A percentile compares a stretch with the other conserved stretches of the same genome.
phyloP scores from a whole-genome alignment of 192 early-diverging fungal species.

The Mortierella antarctica region DNA sequence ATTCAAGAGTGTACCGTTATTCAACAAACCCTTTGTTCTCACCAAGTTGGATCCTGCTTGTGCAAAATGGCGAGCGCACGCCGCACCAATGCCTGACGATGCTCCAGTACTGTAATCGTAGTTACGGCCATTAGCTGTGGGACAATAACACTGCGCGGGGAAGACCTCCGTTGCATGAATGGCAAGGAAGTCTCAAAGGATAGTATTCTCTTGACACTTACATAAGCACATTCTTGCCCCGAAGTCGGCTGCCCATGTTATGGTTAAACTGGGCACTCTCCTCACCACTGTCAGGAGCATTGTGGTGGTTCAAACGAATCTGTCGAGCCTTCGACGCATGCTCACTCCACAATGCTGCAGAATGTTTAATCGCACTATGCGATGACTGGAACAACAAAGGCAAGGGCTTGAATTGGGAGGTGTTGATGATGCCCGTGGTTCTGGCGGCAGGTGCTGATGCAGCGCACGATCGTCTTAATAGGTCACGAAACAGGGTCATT shows the following conservation, averaged over 20 bases:
- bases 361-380: too few species aligned
- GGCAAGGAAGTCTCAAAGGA: background rate
- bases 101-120: conserved; percentile 67
- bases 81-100: conserved; percentile 76
- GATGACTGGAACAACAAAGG: too few species aligned
- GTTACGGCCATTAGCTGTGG: background rate
- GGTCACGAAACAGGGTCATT: too few species aligned
- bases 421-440: too few species aligned
- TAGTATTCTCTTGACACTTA: background rate
- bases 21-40: background rate
- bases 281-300: too few species aligned
- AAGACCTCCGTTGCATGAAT: background rate
- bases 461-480: too few species aligned
- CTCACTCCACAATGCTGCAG: too few species aligned
- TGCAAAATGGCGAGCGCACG: conserved; percentile 76
- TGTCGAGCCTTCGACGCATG: too few species aligned
- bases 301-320: too few species aligned
- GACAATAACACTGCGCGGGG: background rate
- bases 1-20: background rate
- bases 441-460: too few species aligned
- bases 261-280: conserved; percentile 3
- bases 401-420: too few species aligned
- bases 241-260: conserved; percentile 32
- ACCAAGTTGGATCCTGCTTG: conserved; percentile 69
- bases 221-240: conserved; percentile 51